Percentiles rank a stretch among this genome's conserved stretches.
These are phyloP conservation scores for Ceratobasidium sp. DNA, from an alignment of 1,284 basidiomycete species.

Conservation along the genomic window DNA sequence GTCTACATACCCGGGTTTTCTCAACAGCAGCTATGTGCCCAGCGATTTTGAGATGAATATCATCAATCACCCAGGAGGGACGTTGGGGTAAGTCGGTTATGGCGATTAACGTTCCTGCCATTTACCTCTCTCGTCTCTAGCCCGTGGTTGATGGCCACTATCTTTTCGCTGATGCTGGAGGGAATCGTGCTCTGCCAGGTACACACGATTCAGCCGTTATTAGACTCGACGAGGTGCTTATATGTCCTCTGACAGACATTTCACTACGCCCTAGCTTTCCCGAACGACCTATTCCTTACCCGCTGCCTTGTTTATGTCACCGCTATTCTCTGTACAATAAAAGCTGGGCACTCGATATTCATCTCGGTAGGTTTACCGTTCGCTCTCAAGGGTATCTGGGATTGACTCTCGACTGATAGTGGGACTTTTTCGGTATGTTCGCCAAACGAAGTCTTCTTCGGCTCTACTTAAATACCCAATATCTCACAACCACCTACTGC, in stretches of 20 bases:
- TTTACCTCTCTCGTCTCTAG: not conserved
- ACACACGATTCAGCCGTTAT: not conserved
- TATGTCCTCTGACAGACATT: constrained; percentile 18
- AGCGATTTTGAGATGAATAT: not conserved
- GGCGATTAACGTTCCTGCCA: not conserved
- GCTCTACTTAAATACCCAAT: no score
- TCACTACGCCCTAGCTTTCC: constrained; percentile 6
- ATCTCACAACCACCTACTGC: not conserved
- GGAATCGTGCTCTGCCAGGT: constrained; percentile 35
- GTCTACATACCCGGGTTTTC: constrained; percentile 36
- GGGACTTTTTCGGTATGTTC: constrained; percentile 35
- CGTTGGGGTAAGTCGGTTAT: constrained; percentile 16
- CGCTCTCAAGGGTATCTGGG: not conserved
- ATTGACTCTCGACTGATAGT: constrained; percentile 14
- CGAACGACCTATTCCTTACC: not conserved
- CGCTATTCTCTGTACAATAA: constrained; percentile 20
- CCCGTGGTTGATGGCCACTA: constrained; percentile 24
- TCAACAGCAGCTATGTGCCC: constrained; percentile 34
- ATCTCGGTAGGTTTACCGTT: constrained; percentile 15
- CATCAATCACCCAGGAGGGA: constrained; percentile 28
- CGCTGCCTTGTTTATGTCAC: constrained; percentile 1
- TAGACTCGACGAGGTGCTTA: not conserved
- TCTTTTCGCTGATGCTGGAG: constrained; percentile 40
- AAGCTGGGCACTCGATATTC: constrained; percentile 33
- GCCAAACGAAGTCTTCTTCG: no score